Conservation (phyloP, 169 alveolate genomes). For the Amoebophrya sp. region DNA sequence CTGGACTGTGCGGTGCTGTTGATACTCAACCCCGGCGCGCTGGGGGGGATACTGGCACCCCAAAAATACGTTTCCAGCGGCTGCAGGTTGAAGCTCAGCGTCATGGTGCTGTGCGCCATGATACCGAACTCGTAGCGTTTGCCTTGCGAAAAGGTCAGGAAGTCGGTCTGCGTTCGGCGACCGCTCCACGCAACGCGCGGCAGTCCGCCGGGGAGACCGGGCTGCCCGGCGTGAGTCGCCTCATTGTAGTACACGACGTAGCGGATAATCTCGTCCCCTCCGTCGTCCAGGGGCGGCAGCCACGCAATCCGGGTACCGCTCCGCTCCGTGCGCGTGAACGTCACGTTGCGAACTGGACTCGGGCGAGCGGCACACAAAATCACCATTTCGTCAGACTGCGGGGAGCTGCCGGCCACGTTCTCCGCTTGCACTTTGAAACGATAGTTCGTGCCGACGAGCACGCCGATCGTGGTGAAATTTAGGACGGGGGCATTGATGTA, state of each 20-base stretch:
- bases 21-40: constrained; percentile 12
- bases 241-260: constrained; percentile 1
- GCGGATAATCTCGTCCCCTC: constrained; percentile 28
- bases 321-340: neutral
- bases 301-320: neutral
- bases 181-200: constrained; percentile 18
- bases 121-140: neutral
- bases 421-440: constrained; percentile 27
- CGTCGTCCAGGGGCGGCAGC: constrained; percentile 38
- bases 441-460: constrained; percentile 19
- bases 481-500: neutral
- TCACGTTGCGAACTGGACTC: neutral
- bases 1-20: neutral
- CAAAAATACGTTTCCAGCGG: neutral
- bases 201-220: neutral
- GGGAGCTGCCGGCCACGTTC: constrained; percentile 17
- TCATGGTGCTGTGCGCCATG: neutral
- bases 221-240: neutral
- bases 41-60: neutral
- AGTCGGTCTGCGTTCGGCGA: neutral
- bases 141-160: neutral
- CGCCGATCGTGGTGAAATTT: neutral
- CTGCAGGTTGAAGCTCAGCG: neutral
- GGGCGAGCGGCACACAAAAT: constrained; percentile 24
- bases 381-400: constrained; percentile 9